A percentile compares a stretch with the other conserved stretches of the same genome.
Conservation (phyloP, 2,329 filamentous ascomycete species). For the Aspergillus pseudoviridinutans region DNA sequence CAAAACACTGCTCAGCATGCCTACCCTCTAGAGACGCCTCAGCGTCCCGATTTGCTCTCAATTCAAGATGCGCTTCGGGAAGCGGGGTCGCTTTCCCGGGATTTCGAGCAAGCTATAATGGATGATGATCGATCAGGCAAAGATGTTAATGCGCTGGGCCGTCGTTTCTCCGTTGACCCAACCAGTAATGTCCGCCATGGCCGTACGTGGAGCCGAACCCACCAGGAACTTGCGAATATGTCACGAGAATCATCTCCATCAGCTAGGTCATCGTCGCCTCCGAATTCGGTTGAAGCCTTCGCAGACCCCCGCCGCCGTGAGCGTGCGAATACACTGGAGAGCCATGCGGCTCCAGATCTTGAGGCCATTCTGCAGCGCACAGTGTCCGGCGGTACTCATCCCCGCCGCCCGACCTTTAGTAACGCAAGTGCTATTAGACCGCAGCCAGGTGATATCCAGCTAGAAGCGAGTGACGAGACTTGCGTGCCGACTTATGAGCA, state of each 20-base stretch:
- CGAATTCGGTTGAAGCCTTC: conserved; percentile 97
- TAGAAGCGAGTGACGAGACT: conserved; percentile 56
- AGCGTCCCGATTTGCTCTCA: conserved; percentile 45
- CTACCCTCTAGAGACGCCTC: conserved; percentile 46
- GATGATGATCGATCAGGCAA: conserved; percentile 61
- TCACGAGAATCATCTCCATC: conserved; percentile 50
- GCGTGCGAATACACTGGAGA: conserved; percentile 65
- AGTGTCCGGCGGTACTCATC: conserved; percentile 64
- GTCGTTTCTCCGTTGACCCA: conserved; percentile 42
- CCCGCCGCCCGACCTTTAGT: conserved; percentile 57
- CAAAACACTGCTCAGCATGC: conserved; percentile 45
- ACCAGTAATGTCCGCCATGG: conserved; percentile 30
- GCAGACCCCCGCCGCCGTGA: conserved; percentile 84
- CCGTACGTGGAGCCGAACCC: conserved; percentile 32
- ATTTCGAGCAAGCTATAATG: conserved; percentile 81
- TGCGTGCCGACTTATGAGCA: conserved; percentile 80
- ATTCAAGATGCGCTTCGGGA: conserved; percentile 45
- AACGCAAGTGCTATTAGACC: conserved; percentile 55
- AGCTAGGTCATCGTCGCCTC: conserved; percentile 74
- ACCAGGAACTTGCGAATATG: conserved; percentile 36
- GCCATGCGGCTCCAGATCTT: conserved; percentile 51
- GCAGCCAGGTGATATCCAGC: conserved; percentile 32
- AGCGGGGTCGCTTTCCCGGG: conserved; percentile 57
- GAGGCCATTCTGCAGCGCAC: conserved; percentile 65
- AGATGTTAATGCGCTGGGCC: conserved; percentile 32